A percentile compares a stretch with the other conserved stretches of the same genome.
Evolutionary conservation across 75 land plant genomes (phyloP).

Genomic region (Cryptomeria japonica): DNA sequence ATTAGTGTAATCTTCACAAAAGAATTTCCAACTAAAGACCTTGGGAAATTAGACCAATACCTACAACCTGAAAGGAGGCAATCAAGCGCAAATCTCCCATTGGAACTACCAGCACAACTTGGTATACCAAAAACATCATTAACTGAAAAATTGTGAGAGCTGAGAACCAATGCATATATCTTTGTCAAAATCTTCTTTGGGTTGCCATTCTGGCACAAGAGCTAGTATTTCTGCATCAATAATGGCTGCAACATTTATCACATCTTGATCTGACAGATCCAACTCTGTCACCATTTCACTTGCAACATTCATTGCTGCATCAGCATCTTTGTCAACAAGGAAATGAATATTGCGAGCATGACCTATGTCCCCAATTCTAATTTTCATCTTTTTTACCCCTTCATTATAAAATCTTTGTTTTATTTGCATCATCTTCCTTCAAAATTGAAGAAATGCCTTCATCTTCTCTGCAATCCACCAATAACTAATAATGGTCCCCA

Average conservation of each 20-base stretch:
- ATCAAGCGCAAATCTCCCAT: constrained; percentile 28
- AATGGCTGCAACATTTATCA: constrained; percentile 68
- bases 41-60: constrained; percentile 53
- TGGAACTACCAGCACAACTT: constrained; percentile 4
- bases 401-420: constrained; percentile 48
- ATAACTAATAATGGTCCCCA: not conserved
- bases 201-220: constrained; percentile 58
- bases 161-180: constrained; percentile 11
- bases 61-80: constrained; percentile 44
- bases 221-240: constrained; percentile 66
- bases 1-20: constrained; percentile 6
- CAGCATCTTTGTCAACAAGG: constrained; percentile 53
- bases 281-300: constrained; percentile 73
- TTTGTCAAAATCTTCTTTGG: constrained; percentile 25
- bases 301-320: constrained; percentile 66
- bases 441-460: not conserved
- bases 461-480: constrained; percentile 2
- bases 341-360: constrained; percentile 70
- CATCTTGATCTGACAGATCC: constrained; percentile 72
- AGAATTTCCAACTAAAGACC: constrained; percentile 17
- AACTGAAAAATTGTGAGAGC: constrained; percentile 9
- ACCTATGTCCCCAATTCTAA: constrained; percentile 58
- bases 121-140: constrained; percentile 20
- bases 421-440: constrained; percentile 12
- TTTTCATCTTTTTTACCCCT: constrained; percentile 55